These are phyloP conservation scores for Kodamaea laetipori DNA, from an alignment of 805 yeast genomes.

Conservation along the genomic window DNA sequence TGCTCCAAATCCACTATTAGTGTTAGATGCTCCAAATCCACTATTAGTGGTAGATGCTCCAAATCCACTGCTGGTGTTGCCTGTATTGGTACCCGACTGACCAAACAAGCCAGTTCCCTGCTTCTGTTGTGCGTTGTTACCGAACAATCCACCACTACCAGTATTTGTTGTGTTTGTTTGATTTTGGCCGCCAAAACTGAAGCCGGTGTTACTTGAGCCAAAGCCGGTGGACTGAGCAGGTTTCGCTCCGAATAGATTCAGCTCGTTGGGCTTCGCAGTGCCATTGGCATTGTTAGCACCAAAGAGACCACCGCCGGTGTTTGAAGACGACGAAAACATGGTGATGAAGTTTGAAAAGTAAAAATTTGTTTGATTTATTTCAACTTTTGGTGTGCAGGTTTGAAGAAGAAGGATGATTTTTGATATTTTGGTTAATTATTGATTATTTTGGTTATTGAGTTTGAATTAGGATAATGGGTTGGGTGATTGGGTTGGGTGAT, in stretches of 20 bases:
- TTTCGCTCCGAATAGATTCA: conserved; percentile 1
- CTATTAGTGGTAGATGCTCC: conserved; percentile 13
- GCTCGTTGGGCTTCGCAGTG: not conserved
- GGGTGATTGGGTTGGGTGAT: too few species aligned
- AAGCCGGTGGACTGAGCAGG: not conserved
- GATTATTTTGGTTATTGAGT: too few species aligned
- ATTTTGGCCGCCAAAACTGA: not conserved
- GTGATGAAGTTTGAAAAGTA: too few species aligned
- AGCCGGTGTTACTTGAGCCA: not conserved
- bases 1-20: too few species aligned
- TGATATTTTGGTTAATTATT: too few species aligned
- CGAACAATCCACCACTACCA: conserved; percentile 16
- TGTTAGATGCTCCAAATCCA: conserved; percentile 20
- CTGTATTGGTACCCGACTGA: too few species aligned
- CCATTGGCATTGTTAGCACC: conserved; percentile 6
- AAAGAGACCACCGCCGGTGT: conserved; percentile 8
- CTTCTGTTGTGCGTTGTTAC: conserved; percentile 5
- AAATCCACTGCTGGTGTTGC: conserved; percentile 19
- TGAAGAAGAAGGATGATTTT: too few species aligned
- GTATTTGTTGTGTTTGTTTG: not conserved
- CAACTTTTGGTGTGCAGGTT: not conserved
- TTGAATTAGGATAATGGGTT: too few species aligned
- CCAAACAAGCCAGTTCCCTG: not conserved
- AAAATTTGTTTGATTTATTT: not conserved
- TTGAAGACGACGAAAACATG: conserved; percentile 5